Evolutionary conservation across 495 filamentous ascomycete genomes (phyloP).

Genomic region (Lasiosphaeria ovina): DNA sequence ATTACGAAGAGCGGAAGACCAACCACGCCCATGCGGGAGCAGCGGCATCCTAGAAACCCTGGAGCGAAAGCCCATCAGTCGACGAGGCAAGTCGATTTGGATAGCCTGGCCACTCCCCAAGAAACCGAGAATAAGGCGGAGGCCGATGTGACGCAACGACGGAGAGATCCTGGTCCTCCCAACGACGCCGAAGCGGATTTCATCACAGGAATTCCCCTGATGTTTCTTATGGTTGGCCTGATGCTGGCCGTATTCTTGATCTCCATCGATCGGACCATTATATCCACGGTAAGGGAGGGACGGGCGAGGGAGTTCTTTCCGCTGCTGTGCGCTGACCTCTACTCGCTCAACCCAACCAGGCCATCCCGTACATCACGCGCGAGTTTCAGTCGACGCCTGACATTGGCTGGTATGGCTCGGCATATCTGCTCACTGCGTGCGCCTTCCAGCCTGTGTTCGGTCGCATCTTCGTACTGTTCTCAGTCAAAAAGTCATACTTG

Average conservation of each 20-base stretch:
- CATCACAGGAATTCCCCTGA: constrained; percentile 30
- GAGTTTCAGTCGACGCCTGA: constrained; percentile 47
- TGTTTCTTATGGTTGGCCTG: constrained; percentile 34
- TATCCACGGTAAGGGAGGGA: constrained; percentile 36
- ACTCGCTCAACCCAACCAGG: no score
- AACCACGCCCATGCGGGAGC: constrained; percentile 27
- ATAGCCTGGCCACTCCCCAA: not conserved
- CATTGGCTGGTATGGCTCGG: constrained; percentile 57
- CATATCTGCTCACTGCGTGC: constrained; percentile 49
- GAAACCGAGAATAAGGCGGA: not conserved
- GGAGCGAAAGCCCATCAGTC: constrained; percentile 15
- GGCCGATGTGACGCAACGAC: not conserved
- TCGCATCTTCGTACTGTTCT: constrained; percentile 48
- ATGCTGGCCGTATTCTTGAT: constrained; percentile 41
- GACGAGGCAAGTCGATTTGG: constrained; percentile 11
- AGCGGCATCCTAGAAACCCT: constrained; percentile 33
- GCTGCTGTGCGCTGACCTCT: constrained; percentile 11
- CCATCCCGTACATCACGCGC: constrained; percentile 38
- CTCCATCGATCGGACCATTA: constrained; percentile 44
- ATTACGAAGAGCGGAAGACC: constrained; percentile 20
- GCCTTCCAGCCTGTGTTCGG: constrained; percentile 50
- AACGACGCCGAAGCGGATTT: constrained; percentile 16
- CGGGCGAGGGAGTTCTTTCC: not conserved
- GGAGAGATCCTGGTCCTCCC: not conserved
- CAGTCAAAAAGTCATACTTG: constrained; percentile 45